These are phyloP conservation scores for Bidens hawaiensis DNA, from an alignment of 140 eudicot genomes.

Conservation along the genomic window DNA sequence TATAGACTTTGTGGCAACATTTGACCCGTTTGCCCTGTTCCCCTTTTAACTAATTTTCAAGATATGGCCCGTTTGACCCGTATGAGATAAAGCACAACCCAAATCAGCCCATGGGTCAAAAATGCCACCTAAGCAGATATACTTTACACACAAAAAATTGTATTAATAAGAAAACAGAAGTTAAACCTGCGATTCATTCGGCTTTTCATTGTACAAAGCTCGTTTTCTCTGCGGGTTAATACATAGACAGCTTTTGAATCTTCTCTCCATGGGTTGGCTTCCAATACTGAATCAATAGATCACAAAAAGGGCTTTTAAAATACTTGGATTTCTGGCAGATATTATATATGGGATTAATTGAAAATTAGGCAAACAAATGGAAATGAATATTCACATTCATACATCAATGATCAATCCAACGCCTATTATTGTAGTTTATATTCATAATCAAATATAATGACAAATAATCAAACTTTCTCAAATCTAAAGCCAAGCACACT, in stretches of 20 bases:
- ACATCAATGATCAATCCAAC: background rate
- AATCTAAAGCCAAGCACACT: background rate
- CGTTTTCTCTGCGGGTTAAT: constrained; percentile 84
- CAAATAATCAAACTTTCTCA: no score
- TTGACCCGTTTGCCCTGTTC: background rate
- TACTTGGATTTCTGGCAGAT: background rate
- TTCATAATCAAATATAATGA: background rate
- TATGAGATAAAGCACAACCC: background rate
- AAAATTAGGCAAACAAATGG: background rate
- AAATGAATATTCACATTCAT: background rate
- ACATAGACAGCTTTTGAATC: constrained; percentile 92
- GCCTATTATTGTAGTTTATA: background rate
- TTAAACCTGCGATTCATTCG: constrained; percentile 86
- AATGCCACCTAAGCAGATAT: background rate
- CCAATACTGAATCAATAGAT: constrained; percentile 54
- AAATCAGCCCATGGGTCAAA: background rate
- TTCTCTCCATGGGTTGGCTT: constrained; percentile 97
- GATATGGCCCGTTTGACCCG: background rate
- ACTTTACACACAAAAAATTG: background rate
- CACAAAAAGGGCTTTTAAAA: background rate
- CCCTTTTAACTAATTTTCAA: background rate
- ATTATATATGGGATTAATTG: background rate
- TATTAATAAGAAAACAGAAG: background rate
- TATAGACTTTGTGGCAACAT: background rate
- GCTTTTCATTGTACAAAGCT: constrained; percentile 95